Evolutionary conservation across 768 basidiomycete species (phyloP).

Genomic region (Gloeostereum incarnatum): DNA sequence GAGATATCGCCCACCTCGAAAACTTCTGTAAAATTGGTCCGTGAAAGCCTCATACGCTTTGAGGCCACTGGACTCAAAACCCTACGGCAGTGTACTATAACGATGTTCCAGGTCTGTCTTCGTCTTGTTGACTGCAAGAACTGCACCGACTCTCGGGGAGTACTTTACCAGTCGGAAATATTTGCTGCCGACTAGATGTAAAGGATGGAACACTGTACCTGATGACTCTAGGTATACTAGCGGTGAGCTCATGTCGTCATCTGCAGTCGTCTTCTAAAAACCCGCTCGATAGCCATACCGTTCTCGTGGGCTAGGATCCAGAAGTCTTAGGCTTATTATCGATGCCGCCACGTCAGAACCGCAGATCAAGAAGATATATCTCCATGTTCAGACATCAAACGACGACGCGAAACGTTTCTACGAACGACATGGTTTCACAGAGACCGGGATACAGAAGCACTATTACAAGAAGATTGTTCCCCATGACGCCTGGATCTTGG

Average conservation of each 20-base stretch:
- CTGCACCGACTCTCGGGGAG: not conserved
- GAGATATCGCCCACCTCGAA: conserved; percentile 74
- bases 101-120: conserved; percentile 53
- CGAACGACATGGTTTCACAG: conserved; percentile 72
- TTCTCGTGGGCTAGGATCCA: conserved; percentile 65
- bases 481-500: conserved; percentile 81
- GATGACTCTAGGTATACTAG: conserved; percentile 89
- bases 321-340: conserved; percentile 60
- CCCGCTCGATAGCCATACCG: conserved; percentile 64
- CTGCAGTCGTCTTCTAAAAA: conserved; percentile 6
- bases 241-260: conserved; percentile 46
- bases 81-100: conserved; percentile 81
- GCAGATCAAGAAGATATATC: conserved; percentile 61
- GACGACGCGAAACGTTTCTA: conserved; percentile 72
- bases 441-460: conserved; percentile 52
- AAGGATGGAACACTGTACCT: conserved; percentile 60
- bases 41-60: conserved; percentile 13
- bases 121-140: not conserved
- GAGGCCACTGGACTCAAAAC: not conserved
- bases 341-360: conserved; percentile 53
- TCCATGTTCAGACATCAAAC: conserved; percentile 87
- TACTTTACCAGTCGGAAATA: conserved; percentile 49
- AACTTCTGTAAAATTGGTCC: conserved; percentile 82
- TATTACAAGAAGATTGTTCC: conserved; percentile 91
- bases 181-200: conserved; percentile 81